phyloP scores from a whole-genome alignment of 495 filamentous ascomycete genomes.

The Clavariopsis aquatica region DNA sequence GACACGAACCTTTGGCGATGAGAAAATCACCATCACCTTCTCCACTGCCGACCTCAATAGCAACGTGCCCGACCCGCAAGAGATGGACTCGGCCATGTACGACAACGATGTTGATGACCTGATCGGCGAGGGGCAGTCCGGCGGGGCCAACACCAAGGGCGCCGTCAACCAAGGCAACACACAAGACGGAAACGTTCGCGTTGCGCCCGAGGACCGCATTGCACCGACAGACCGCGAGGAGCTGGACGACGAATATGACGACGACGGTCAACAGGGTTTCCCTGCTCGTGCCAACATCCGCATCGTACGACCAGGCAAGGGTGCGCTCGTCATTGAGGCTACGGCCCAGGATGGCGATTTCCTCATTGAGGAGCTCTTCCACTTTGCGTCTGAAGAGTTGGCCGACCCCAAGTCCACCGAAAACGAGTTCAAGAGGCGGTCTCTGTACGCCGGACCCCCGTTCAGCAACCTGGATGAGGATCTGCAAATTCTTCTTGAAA shows the following conservation, averaged over 20 bases:
- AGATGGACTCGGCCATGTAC: constrained; percentile 49
- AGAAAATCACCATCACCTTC: constrained; percentile 92
- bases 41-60: constrained; percentile 85
- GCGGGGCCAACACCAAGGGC: constrained; percentile 57
- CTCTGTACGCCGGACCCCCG: constrained; percentile 86
- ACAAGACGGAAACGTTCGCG: constrained; percentile 52
- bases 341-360: constrained; percentile 83
- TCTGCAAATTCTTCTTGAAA: constrained; percentile 85
- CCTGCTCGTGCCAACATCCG: constrained; percentile 83
- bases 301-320: constrained; percentile 78
- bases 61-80: constrained; percentile 52
- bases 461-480: constrained; percentile 96
- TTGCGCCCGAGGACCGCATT: constrained; percentile 60
- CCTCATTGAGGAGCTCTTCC: constrained; percentile 87
- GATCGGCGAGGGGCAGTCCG: constrained; percentile 47
- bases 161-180: constrained; percentile 55
- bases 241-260: constrained; percentile 46
- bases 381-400: constrained; percentile 72
- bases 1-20: constrained; percentile 78
- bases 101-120: constrained; percentile 41
- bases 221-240: constrained; percentile 60
- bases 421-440: constrained; percentile 67
- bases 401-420: constrained; percentile 67
- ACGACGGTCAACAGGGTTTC: constrained; percentile 58
- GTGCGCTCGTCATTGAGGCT: constrained; percentile 84